Base-by-base conservation (phyloP, 2,329 filamentous ascomycete species). In the Aspergillus awamori region DNA sequence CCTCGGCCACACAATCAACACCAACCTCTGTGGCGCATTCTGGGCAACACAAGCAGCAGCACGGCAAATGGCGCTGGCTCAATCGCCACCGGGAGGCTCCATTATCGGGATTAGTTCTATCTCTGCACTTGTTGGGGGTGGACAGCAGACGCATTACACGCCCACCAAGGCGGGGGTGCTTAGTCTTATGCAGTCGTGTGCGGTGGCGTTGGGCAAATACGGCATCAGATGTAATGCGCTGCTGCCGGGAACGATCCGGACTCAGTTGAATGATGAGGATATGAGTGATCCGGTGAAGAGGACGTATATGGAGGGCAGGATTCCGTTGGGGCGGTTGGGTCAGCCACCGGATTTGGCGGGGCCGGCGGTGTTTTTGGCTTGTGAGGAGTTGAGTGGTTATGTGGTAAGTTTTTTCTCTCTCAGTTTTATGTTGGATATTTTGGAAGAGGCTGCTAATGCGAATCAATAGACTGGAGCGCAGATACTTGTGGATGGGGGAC, bases 11-110 rank as follows among this genome's bases (percentile, higher is more conserved):
- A 96, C 92, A 2, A 81, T 96, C 43, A 81, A 85, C 39, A 94
- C 91, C 53, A 97, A 97, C 78, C 87, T 97, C 66, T 87, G 89
- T 67, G 93, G 93, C 48, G 90, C 92, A n/a, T 96, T 96, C 80
- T 93, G 93, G 80, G 84, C 91, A 38, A 89, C 90, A 22, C 93
- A 96, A 81, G 91, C 92, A 0, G 93, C 92, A 2, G 92, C 91
- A 1, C 85, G 88, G 2, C 91, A 95, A 74, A 95, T 97, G 90
- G 87, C 89, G 0, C 78, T 96, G 85, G 85, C 86, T 0, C 80
- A 91, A 69, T 79, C 82, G 2, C 86, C 88, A 0, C 76, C 85
- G 0, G 91, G 92, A 15, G 93, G 93, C 36, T 89, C 86, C 69
- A 95, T 97, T 70, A 94, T 79, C 39, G 77, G 75, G 1, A 74